Evolutionary conservation across 2,329 filamentous ascomycete genomes (phyloP), one percentile per base, ranked within the genome.

Genomic region (Orbilia oligospora): DNA sequence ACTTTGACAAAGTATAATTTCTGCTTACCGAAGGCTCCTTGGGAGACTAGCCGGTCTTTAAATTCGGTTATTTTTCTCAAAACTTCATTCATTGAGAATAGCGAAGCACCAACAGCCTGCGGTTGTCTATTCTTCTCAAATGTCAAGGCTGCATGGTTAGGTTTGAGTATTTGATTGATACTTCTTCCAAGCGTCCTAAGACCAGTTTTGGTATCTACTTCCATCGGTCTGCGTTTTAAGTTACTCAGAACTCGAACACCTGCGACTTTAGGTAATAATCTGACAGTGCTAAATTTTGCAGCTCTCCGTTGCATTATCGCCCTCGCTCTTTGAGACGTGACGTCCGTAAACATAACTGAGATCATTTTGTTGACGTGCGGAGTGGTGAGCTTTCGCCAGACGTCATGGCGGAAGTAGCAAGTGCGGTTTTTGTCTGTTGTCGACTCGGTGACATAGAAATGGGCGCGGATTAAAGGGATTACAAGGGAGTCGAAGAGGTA

Each of bases 361-460:
- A 92, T 96, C 22, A 98, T 85, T 0, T 85, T 85, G 0, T 87
- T 84, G 83, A 97, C 86, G 0, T 91, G 89, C 5, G 94, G 92
- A 81, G 94, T 91, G 0, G 91, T 90, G 38, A 98, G 84, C 48
- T 88, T 88, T 64, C 89, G 90, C 96, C 96, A 99, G 9, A 96
- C 87, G 84, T 99, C 96, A 80, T 99, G 96, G 3, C 95, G 92
- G 83, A 97, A 98, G 85, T 93, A 99, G 84, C 97, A 97, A 0
- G 98, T 85, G 30, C 90, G 90, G 81, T 96, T 93, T 16, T 91
- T 90, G 83, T 97, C 90, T 0, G 87, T 87, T 80, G 90, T 94
- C 0, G 94, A 96, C 84, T 99, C 96, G 0, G 96, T 99, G 44
- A 97, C 92, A 83, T 98, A 95, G 82, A 99, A 99, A 82, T 96